These are phyloP conservation scores for Coprinellus micaceus DNA, from an alignment of 768 basidiomycete species.

Conservation along the genomic window DNA sequence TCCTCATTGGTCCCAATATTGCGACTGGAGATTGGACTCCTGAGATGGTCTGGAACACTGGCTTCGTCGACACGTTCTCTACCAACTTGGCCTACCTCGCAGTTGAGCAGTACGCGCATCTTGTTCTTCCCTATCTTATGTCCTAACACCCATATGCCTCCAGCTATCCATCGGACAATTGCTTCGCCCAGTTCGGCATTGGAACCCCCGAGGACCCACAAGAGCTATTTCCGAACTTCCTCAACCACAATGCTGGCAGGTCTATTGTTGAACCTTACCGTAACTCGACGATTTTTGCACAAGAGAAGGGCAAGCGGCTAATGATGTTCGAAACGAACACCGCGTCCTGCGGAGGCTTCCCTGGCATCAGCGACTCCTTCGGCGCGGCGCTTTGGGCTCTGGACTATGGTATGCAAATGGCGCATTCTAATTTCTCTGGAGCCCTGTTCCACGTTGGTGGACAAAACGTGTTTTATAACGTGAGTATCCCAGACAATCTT, in stretches of 20 bases:
- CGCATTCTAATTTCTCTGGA: constrained; percentile 52
- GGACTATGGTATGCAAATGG: constrained; percentile 64
- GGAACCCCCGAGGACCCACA: constrained; percentile 41
- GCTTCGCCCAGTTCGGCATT: constrained; percentile 44
- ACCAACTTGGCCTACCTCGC: constrained; percentile 40
- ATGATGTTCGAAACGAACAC: constrained; percentile 73
- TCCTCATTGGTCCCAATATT: constrained; percentile 64
- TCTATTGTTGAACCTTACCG: constrained; percentile 51
- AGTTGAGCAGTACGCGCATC: constrained; percentile 52
- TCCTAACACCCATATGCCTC: not conserved
- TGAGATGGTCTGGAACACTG: constrained; percentile 45
- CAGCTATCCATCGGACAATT: constrained; percentile 53
- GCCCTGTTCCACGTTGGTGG: constrained; percentile 62
- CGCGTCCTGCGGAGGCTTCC: constrained; percentile 66
- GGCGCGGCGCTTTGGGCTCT: constrained; percentile 63
- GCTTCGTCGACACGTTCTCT: constrained; percentile 43
- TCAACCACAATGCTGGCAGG: constrained; percentile 55
- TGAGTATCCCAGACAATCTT: constrained; percentile 25
- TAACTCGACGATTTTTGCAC: constrained; percentile 43
- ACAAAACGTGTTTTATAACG: constrained; percentile 66
- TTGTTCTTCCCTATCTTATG: not conserved
- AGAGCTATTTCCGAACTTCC: constrained; percentile 46
- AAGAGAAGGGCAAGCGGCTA: constrained; percentile 41
- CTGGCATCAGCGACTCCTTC: constrained; percentile 59
- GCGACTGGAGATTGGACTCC: constrained; percentile 52